Conservation (phyloP, 768 basidiomycete species). For the Polyporus arcularius region DNA sequence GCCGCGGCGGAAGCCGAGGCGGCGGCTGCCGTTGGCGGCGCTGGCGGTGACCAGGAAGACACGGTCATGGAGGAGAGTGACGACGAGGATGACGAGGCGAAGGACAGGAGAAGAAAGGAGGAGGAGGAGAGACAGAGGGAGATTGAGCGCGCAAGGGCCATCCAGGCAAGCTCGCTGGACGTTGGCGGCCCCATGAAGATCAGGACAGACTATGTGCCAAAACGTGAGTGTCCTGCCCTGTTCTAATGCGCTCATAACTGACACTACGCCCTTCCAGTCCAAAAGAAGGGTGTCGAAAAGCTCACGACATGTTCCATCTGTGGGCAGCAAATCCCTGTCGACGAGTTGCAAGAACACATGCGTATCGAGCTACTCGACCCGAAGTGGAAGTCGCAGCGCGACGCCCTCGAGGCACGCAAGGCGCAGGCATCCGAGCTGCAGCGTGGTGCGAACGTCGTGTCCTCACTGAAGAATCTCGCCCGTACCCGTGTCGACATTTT, state of each 20-base stretch:
- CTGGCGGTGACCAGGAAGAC: slow-evolving; percentile 63
- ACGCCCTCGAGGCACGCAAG: slow-evolving; percentile 84
- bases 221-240: slow-evolving; percentile 52
- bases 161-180: slow-evolving; percentile 77
- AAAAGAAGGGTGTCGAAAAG: slow-evolving; percentile 64
- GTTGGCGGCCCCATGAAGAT: slow-evolving; percentile 88
- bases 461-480: slow-evolving; percentile 90
- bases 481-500: slow-evolving; percentile 97
- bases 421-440: slow-evolving; percentile 86
- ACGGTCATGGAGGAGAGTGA: slow-evolving; percentile 81
- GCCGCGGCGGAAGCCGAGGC: slow-evolving; percentile 86
- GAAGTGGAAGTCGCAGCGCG: slow-evolving; percentile 96
- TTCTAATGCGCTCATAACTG: not conserved
- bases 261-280: slow-evolving; percentile 46
- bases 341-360: slow-evolving; percentile 97
- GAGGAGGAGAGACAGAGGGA: slow-evolving; percentile 72
- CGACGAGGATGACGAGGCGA: slow-evolving; percentile 68
- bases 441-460: slow-evolving; percentile 90
- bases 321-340: slow-evolving; percentile 93
- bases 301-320: slow-evolving; percentile 92
- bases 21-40: slow-evolving; percentile 73
- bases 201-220: slow-evolving; percentile 94
- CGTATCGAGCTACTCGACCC: slow-evolving; percentile 98
- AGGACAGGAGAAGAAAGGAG: slow-evolving; percentile 62
- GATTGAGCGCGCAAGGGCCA: slow-evolving; percentile 73